Percentiles rank a stretch among this genome's conserved stretches.
Evolutionary conservation across 805 yeast species (phyloP).

Genomic region (Suhomyces vadensis): DNA sequence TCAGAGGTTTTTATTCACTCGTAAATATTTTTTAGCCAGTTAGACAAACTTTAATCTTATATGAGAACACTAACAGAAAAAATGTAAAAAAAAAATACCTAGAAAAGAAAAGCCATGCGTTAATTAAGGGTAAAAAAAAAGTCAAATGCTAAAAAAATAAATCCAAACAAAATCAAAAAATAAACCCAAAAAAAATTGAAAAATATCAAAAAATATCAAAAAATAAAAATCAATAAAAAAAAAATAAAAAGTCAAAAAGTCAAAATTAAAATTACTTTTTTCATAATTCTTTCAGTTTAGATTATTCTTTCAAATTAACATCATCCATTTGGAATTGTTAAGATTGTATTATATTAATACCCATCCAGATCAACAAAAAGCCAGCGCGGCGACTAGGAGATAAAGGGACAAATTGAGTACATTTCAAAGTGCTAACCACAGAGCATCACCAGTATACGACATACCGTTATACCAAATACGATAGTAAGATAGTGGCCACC

Average conservation of each 20-base stretch:
- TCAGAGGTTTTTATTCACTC: not conserved
- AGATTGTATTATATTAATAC: constrained; percentile 6
- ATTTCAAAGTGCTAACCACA: too few relatives aligned
- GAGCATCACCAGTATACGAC: too few relatives aligned
- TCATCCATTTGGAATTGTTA: constrained; percentile 5
- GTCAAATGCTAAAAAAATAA: not conserved
- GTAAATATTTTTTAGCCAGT: not conserved
- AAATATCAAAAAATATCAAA: not conserved
- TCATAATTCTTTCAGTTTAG: constrained; percentile 9
- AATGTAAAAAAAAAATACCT: not conserved
- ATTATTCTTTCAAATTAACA: constrained; percentile 7
- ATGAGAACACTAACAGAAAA: not conserved
- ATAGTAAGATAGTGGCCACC: not conserved
- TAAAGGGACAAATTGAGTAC: not conserved
- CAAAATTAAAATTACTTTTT: constrained; percentile 6
- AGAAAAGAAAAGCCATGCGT: not conserved
- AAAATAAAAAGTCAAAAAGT: constrained; percentile 1
- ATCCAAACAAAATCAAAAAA: not conserved
- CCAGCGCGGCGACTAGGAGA: not conserved
- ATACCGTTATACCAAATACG: not conserved
- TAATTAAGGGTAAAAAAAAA: not conserved
- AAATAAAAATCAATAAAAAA: not conserved
- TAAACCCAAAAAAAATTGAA: not conserved
- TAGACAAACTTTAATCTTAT: constrained; percentile 1
- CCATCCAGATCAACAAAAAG: constrained; percentile 4